These are phyloP conservation scores for Byssoonygena ceratinophila DNA, from an alignment of 2,329 filamentous ascomycete genomes.

Conservation along the genomic window DNA sequence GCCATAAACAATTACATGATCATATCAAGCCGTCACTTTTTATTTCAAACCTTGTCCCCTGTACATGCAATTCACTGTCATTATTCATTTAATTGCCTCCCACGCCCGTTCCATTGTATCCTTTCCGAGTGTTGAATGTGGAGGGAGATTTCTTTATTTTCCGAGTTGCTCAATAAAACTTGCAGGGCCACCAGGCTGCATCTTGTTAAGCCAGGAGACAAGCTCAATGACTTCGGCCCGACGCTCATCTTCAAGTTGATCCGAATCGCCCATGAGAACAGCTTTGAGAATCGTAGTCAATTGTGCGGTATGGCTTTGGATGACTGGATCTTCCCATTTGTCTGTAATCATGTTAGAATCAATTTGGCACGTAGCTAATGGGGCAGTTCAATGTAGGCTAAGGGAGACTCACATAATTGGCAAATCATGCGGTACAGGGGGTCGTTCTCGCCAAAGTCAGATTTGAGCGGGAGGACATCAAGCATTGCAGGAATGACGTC, in stretches of 20 bases:
- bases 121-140: background rate
- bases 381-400: background rate
- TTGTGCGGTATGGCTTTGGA: conserved; percentile 37
- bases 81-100: conserved; percentile 5
- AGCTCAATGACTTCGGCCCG: conserved; percentile 39
- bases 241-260: conserved; percentile 41
- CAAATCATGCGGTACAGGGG: conserved; percentile 86
- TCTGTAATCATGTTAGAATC: conserved; percentile 24
- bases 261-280: conserved; percentile 36
- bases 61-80: conserved; percentile 7
- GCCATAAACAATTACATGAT: conserved; percentile 2
- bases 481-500: conserved; percentile 75
- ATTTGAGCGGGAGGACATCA: conserved; percentile 70
- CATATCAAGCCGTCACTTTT: conserved; percentile 9
- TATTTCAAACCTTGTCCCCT: background rate
- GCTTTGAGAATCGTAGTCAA: conserved; percentile 40
- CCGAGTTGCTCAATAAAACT: conserved; percentile 26
- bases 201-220: conserved; percentile 40
- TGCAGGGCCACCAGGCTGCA: conserved; percentile 32
- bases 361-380: background rate
- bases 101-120: background rate
- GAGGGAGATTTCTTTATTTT: conserved; percentile 5
- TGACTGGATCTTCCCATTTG: conserved; percentile 39
- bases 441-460: conserved; percentile 94
- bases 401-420: conserved; percentile 58